Evolutionary conservation across 805 yeast genomes (phyloP), one percentile per base, ranked within the genome.

Genomic region (Nakazawaea populi): DNA sequence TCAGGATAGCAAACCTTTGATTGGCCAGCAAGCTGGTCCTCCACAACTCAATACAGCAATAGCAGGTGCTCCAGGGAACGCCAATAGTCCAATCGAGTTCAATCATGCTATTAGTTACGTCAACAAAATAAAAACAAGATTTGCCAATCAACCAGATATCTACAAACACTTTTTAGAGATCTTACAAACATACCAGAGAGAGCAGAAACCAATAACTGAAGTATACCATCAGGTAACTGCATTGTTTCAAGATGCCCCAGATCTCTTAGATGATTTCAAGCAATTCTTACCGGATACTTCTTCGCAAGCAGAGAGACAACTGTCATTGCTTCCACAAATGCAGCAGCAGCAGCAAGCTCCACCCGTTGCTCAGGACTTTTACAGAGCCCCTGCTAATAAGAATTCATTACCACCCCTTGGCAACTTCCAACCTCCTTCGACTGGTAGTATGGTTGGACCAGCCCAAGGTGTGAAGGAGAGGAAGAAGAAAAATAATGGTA

Each of bases 71-170:
- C 43, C 47, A 10, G 49, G 40, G 3, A 12, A 18, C 14, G 31
- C 43, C 9, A 66, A 70, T 61, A 61, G 82, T 7, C 97, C 95
- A 45, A 92, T 90, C 14, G 98, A 94, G 70, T 92, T 94, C 73
- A 91, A 92, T 65, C 97, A 94, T 66, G 99, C 99, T 18, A 94
- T 94, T 56, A 86, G 85, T 58, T 94, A 94, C 62, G 99, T 94
- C 54, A 94, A 94, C 72, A 90, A 91, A 69, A 94, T 94, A 64
- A 95, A 95, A 66, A 91, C 90, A 51, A 79, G 98, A 55, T 94
- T 90, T 66, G 87, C 96, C 24, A 80, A 83, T 61, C 96, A 91
- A 66, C 99, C 99, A 0, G 97, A 92, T 61, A 89, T 91, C 52
- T 94, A 94, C 73, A 94, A 94, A 69, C 90, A 85, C 59, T 94